These are phyloP conservation scores for Aspergillus eucalypticola DNA, from an alignment of 2,329 filamentous ascomycete species.

Conservation along the genomic window DNA sequence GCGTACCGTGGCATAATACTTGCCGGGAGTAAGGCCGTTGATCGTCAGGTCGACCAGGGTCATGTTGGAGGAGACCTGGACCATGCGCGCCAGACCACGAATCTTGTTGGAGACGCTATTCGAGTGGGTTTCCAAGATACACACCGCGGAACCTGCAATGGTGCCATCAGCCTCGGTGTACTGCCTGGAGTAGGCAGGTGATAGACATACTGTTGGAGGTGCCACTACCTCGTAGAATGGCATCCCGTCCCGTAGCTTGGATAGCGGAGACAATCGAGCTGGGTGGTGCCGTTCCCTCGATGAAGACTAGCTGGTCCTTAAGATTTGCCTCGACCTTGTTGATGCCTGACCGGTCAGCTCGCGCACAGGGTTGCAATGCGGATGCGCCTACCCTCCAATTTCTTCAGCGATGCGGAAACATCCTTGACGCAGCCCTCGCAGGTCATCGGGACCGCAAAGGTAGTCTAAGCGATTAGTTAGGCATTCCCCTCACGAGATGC, in stretches of 20 bases:
- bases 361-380: not conserved
- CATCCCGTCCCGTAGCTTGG: conserved; percentile 86
- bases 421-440: conserved; percentile 88
- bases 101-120: conserved; percentile 65
- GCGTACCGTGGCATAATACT: conserved; percentile 80
- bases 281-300: conserved; percentile 86
- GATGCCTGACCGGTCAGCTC: conserved; percentile 59
- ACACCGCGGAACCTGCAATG: conserved; percentile 62
- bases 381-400: conserved; percentile 60
- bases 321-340: conserved; percentile 79
- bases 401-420: conserved; percentile 75
- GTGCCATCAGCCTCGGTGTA: not conserved
- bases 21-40: conserved; percentile 76
- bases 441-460: conserved; percentile 91
- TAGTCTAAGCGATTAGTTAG: conserved; percentile 61
- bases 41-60: conserved; percentile 88
- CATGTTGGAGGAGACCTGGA: conserved; percentile 76
- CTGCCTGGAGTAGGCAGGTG: conserved; percentile 6
- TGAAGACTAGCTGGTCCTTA: conserved; percentile 76
- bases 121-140: conserved; percentile 87
- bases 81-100: conserved; percentile 86
- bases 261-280: conserved; percentile 88
- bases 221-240: conserved; percentile 87
- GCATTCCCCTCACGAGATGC: not conserved
- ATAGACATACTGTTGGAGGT: conserved; percentile 68